Percentiles rank a stretch among this genome's conserved stretches.
phyloP scores from a whole-genome alignment of 495 filamentous ascomycete genomes.

The Penicillium waksmanii region DNA sequence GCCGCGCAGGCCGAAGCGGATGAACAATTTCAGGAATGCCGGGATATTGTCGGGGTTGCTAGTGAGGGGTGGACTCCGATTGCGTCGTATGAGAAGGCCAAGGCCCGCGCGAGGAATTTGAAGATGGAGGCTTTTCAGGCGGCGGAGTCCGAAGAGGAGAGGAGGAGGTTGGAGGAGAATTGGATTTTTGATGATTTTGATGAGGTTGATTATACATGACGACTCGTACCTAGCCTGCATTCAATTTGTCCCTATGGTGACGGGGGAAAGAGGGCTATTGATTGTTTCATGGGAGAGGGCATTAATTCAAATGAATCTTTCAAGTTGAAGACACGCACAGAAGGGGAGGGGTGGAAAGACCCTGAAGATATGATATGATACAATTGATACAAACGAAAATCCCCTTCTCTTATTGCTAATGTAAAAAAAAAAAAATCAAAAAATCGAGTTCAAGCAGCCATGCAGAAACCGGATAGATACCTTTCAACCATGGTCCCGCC shows the following conservation, averaged over 20 bases:
- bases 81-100: conserved; percentile 23
- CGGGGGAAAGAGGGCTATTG: too few species aligned
- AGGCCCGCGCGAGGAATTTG: conserved; percentile 19
- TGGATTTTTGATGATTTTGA: conserved; percentile 35
- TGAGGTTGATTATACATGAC: conserved; percentile 26
- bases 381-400: background rate
- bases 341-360: too few species aligned
- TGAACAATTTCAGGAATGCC: conserved; percentile 21
- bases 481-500: background rate
- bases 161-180: conserved; percentile 25
- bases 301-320: too few species aligned
- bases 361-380: background rate
- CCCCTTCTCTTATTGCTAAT: background rate
- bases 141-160: conserved; percentile 27
- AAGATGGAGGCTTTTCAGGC: conserved; percentile 26
- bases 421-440: background rate
- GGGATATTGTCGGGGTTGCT: conserved; percentile 24
- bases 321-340: too few species aligned
- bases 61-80: conserved; percentile 30
- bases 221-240: too few species aligned
- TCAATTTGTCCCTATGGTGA: too few species aligned
- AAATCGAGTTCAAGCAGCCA: background rate
- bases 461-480: conserved; percentile 1
- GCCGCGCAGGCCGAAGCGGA: conserved; percentile 24
- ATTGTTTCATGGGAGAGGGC: background rate